Conservation (phyloP, 73 alveolate genomes). For the Durusdinium trenchii region DNA sequence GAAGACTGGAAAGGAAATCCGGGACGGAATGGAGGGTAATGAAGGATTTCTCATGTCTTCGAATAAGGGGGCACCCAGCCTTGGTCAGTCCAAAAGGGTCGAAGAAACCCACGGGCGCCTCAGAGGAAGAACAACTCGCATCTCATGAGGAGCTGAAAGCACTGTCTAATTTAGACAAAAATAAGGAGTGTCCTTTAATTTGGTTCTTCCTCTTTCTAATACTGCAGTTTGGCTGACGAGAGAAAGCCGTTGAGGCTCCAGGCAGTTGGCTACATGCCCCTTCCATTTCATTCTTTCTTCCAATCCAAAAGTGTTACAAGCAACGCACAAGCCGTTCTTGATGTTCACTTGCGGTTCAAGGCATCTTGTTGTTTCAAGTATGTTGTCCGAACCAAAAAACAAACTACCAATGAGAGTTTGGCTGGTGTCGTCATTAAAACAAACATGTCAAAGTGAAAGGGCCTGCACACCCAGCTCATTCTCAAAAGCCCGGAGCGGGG, state of each 20-base stretch:
- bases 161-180: neutral
- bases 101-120: neutral
- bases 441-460: neutral
- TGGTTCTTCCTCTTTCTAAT: no score
- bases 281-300: no score
- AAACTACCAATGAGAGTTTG: no score
- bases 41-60: neutral
- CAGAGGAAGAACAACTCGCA: neutral
- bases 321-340: no score
- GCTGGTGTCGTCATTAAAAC: neutral
- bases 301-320: no score
- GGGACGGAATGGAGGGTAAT: neutral
- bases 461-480: neutral
- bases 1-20: neutral
- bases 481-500: neutral
- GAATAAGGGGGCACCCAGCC: neutral
- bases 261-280: no score
- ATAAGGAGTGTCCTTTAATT: no score
- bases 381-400: no score
- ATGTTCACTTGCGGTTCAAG: no score
- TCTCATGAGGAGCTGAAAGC: neutral
- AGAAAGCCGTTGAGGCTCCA: no score
- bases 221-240: no score
- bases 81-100: slow-evolving; percentile 30
- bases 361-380: no score